Conservation (phyloP, 2,329 filamentous ascomycete genomes). For the Xylaria multiplex region DNA sequence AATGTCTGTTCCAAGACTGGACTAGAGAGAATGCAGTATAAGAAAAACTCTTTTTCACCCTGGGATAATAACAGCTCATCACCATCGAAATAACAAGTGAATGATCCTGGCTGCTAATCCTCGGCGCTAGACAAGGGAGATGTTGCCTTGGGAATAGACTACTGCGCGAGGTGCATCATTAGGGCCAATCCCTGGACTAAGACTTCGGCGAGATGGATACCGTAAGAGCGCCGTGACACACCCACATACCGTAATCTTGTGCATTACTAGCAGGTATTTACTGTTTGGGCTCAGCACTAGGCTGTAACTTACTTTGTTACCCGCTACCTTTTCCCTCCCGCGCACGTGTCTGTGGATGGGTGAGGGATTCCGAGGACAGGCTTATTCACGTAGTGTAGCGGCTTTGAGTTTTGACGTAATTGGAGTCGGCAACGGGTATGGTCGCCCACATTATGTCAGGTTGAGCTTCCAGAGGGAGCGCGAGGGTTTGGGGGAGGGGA, state of each 20-base stretch:
- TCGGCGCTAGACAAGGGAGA: constrained; percentile 28
- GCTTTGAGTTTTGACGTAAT: constrained; percentile 25
- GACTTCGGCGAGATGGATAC: constrained; percentile 23
- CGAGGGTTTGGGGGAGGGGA: not conserved
- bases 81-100: not conserved
- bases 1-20: too few species aligned
- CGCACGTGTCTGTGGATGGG: constrained; percentile 2
- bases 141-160: constrained; percentile 31
- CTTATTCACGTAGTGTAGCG: not conserved
- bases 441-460: constrained; percentile 17
- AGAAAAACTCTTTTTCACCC: too few species aligned
- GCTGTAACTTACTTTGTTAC: constrained; percentile 3
- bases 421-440: constrained; percentile 8
- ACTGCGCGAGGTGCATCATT: constrained; percentile 32
- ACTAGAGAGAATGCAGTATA: too few species aligned
- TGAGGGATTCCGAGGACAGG: not conserved
- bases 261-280: not conserved
- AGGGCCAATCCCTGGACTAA: constrained; percentile 26
- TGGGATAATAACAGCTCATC: too few species aligned
- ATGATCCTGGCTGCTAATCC: constrained; percentile 28
- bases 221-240: constrained; percentile 5
- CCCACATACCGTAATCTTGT: not conserved
- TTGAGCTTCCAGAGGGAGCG: not conserved
- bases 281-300: not conserved
- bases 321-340: not conserved